These are phyloP conservation scores for Cladophialophora immunda DNA, from an alignment of 2,329 filamentous ascomycete genomes.

Conservation along the genomic window DNA sequence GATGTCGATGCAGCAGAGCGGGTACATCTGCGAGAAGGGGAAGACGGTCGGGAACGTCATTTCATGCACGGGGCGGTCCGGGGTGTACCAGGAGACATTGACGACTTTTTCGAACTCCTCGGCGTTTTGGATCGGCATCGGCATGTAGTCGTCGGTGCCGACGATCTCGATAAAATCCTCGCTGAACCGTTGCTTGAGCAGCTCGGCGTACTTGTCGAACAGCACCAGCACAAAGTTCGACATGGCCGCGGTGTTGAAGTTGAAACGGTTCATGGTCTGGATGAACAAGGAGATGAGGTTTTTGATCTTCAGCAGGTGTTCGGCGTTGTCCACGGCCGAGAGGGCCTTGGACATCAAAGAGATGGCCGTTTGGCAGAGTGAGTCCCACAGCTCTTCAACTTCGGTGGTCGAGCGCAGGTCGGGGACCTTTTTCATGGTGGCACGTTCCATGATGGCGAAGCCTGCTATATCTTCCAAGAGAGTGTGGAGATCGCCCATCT, in stretches of 20 bases:
- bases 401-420: constrained; percentile 84
- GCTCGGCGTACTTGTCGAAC: constrained; percentile 92
- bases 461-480: constrained; percentile 92
- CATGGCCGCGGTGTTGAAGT: constrained; percentile 81
- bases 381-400: constrained; percentile 99
- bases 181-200: constrained; percentile 89
- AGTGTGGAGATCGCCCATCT: constrained; percentile 85
- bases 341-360: constrained; percentile 81
- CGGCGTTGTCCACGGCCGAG: constrained; percentile 82
- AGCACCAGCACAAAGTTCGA: constrained; percentile 86
- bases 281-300: constrained; percentile 92
- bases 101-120: constrained; percentile 97
- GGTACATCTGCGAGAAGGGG: constrained; percentile 99
- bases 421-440: constrained; percentile 86
- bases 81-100: constrained; percentile 94
- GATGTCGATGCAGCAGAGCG: constrained; percentile 96
- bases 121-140: constrained; percentile 89
- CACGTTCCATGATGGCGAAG: constrained; percentile 95
- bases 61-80: constrained; percentile 78
- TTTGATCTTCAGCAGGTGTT: constrained; percentile 92
- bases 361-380: constrained; percentile 90
- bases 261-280: constrained; percentile 98
- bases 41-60: constrained; percentile 92
- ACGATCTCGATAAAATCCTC: constrained; percentile 93
- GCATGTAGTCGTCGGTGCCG: constrained; percentile 98